These are phyloP conservation scores for Schizothecium vesticola DNA, from an alignment of 495 filamentous ascomycete genomes.

Conservation along the genomic window DNA sequence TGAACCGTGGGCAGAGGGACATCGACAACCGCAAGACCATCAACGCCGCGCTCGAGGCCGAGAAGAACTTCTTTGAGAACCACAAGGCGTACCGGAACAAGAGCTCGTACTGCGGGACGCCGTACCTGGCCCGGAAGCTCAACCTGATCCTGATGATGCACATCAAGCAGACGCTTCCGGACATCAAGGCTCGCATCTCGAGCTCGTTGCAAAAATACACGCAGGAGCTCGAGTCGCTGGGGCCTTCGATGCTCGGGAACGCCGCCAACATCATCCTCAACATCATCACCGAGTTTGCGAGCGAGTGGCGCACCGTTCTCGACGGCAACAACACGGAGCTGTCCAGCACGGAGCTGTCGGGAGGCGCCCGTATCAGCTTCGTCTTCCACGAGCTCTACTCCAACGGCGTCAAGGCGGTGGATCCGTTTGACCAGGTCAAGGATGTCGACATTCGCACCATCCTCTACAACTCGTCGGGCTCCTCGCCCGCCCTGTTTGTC, in stretches of 20 bases:
- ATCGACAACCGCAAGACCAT: conserved; percentile 97
- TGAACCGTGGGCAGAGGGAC: conserved; percentile 97
- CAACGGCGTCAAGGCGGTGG: conserved; percentile 96
- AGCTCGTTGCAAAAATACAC: conserved; percentile 89
- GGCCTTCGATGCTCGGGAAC: conserved; percentile 95
- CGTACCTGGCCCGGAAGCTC: conserved; percentile 91
- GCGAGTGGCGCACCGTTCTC: conserved; percentile 92
- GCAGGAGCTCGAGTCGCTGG: conserved; percentile 72
- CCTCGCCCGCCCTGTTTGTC: conserved; percentile 94
- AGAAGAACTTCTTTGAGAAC: conserved; percentile 97
- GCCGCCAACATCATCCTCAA: conserved; percentile 93
- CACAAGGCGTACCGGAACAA: conserved; percentile 99
- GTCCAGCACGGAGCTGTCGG: conserved; percentile 88
- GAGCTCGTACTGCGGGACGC: conserved; percentile 95
- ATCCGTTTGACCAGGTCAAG: conserved; percentile 96
- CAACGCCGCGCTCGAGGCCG: conserved; percentile 84
- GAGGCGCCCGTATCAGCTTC: conserved; percentile 97
- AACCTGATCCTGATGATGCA: conserved; percentile 99
- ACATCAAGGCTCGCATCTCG: conserved; percentile 94
- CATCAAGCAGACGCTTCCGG: conserved; percentile 98
- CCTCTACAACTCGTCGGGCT: conserved; percentile 96
- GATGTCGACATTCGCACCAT: conserved; percentile 96
- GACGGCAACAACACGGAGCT: conserved; percentile 96
- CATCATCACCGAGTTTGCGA: conserved; percentile 97
- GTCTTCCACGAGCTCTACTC: conserved; percentile 98